phyloP scores from a whole-genome alignment of 495 filamentous ascomycete species.

The Penicillium pancosmium region DNA sequence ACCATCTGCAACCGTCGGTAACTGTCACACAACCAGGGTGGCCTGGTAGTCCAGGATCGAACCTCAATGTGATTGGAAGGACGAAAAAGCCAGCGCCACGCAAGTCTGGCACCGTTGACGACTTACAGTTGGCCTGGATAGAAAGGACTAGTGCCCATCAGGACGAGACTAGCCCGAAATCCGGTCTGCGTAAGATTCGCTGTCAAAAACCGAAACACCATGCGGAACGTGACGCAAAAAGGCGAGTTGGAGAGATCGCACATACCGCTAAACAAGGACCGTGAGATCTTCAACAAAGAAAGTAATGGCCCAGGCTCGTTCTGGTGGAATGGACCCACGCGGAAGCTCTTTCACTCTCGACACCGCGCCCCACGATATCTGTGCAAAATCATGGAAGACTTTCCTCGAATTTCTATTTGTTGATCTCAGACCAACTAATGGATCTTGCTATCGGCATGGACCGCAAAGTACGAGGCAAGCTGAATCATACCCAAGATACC shows the following conservation, averaged over 20 bases:
- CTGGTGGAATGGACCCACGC: background rate
- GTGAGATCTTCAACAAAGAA: slow-evolving; percentile 1
- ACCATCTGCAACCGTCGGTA: slow-evolving; percentile 1
- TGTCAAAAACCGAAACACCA: background rate
- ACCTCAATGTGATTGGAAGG: slow-evolving; percentile 16
- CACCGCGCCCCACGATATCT: background rate
- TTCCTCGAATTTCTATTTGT: background rate
- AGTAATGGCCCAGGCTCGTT: background rate
- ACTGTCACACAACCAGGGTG: slow-evolving; percentile 30
- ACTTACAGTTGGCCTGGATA: slow-evolving; percentile 6
- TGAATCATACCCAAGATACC: too few species aligned
- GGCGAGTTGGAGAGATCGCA: background rate
- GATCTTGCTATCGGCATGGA: background rate
- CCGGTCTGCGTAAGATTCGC: slow-evolving; percentile 3
- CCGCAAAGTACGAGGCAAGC: too few species aligned
- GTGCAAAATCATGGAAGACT: background rate
- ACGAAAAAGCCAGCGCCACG: background rate
- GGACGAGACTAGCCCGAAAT: slow-evolving; percentile 12
- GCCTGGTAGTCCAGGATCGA: slow-evolving; percentile 23
- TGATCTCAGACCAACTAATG: background rate
- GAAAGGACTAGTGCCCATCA: slow-evolving; percentile 6
- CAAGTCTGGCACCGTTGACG: slow-evolving; percentile 11
- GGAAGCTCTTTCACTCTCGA: background rate
- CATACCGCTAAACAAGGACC: background rate
- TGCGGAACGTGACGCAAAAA: slow-evolving; percentile 1